Evolutionary conservation across 2,329 filamentous ascomycete species (phyloP).

Genomic region (Penicillium sp.): DNA sequence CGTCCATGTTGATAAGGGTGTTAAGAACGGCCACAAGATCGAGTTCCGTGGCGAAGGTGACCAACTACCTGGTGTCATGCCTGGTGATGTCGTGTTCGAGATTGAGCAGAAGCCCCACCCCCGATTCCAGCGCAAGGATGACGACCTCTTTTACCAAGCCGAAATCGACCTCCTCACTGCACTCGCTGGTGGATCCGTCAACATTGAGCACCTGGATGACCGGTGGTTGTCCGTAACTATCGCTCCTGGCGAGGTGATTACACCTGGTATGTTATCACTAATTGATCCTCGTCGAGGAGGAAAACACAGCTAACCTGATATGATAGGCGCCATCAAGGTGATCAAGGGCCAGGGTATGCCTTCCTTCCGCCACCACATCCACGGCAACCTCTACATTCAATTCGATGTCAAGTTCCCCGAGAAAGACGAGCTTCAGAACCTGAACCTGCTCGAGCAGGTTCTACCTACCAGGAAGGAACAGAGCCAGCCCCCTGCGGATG

Average conservation of each 20-base stretch:
- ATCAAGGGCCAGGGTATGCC: conserved; percentile 98
- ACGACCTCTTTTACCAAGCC: conserved; percentile 92
- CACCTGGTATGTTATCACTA: conserved; percentile 70
- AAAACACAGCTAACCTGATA: conserved; percentile 16
- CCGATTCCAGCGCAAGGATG: conserved; percentile 93
- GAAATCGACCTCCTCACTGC: conserved; percentile 96
- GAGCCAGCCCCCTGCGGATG: conserved; percentile 73
- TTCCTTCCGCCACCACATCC: conserved; percentile 90
- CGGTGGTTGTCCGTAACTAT: conserved; percentile 95
- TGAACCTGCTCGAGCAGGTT: conserved; percentile 79
- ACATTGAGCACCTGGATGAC: conserved; percentile 95
- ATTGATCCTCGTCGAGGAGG: no score
- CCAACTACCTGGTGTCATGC: conserved; percentile 88
- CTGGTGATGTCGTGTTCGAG: conserved; percentile 97
- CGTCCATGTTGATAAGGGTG: conserved; percentile 94
- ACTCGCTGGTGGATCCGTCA: conserved; percentile 86
- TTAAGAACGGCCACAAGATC: conserved; percentile 92
- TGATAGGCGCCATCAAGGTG: conserved; percentile 83
- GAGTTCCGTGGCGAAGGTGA: conserved; percentile 97
- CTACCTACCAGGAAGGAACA: conserved; percentile 75
- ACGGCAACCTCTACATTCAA: conserved; percentile 94
- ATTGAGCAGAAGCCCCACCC: conserved; percentile 99
- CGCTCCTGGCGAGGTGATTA: conserved; percentile 90
- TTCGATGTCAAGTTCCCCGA: conserved; percentile 98
- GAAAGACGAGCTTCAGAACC: conserved; percentile 70